Evolutionary conservation across 768 basidiomycete species (phyloP), one percentile per base, ranked within the genome.

Genomic region (Kwoniella newhampshirensis): DNA sequence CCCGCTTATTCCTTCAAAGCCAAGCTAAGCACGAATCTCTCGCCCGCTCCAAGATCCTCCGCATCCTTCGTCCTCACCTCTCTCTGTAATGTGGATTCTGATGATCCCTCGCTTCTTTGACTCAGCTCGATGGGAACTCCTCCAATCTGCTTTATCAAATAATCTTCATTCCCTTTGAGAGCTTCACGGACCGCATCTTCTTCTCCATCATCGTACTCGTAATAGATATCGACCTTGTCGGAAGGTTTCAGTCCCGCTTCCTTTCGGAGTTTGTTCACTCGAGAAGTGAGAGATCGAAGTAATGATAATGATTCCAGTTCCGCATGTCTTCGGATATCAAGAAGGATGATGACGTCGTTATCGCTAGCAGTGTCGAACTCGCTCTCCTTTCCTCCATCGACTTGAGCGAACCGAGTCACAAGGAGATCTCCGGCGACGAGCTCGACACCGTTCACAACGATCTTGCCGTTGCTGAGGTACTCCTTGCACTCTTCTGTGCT

Each of bases 191-290:
- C 71, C 13, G 57, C 60, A 41, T 88, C 87, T 20, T 78, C 78
- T 8, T 80, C 67, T 23, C 85, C 88, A 13, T 83, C 82, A 67
- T 87, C 85, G 74, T 94, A 88, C 56, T 78, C 77, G 79, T 92
- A 92, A 78, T 86, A 93, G 37, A 96, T 83, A 51, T 89, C 82
- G 26, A 97, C 85, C 71, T 96, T 90, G 73, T 99, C 96, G 6
- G 91, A 92, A 18, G 94, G 87, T 77, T 92, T 91, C 62, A 98
- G 80, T 13, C 92, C 91, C 1, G 91, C 92, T 77, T 92, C 91
- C 80, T 99, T 99, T 66, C 96, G 82, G 59, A 97, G 80, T 74
- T 89, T 91, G 79, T 99, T 96, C 40, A 97, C 86, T 51, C 93
- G 87, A 64, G 92, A 94, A 62, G 88, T 87, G 63, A 97, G 77